A percentile compares a stretch with the other conserved stretches of the same genome.
Evolutionary conservation across 2,329 filamentous ascomycete genomes (phyloP).

Genomic region (Aspergillus sp.): DNA sequence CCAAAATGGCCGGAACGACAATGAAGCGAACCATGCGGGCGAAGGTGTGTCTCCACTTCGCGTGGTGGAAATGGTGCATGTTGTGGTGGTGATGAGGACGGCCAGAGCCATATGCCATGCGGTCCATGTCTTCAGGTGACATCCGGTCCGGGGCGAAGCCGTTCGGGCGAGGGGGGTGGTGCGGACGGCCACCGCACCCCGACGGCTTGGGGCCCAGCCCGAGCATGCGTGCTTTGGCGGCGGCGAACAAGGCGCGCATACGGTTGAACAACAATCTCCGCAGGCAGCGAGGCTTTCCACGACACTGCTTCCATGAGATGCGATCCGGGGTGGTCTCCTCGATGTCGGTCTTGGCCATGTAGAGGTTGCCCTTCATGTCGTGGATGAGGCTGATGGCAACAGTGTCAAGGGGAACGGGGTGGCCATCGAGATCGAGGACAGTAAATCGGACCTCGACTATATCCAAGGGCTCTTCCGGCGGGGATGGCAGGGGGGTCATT

Average conservation of each 20-base stretch:
- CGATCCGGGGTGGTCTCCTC: conserved; percentile 36
- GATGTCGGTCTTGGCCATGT: conserved; percentile 36
- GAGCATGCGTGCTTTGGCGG: conserved; percentile 36
- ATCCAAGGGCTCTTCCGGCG: conserved; percentile 31
- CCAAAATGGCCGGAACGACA: conserved; percentile 45
- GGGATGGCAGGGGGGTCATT: conserved; percentile 29
- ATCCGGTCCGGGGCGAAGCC: conserved; percentile 11
- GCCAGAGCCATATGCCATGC: conserved; percentile 14
- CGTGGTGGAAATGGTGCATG: conserved; percentile 30
- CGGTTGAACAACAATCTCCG: conserved; percentile 38
- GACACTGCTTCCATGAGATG: conserved; percentile 43
- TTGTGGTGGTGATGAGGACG: conserved; percentile 26
- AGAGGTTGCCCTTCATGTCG: conserved; percentile 32
- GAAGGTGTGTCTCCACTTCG: conserved; percentile 38
- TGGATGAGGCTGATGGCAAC: conserved; percentile 40
- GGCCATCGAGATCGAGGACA: conserved; percentile 42
- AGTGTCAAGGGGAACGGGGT: conserved; percentile 45
- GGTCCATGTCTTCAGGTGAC: conserved; percentile 3
- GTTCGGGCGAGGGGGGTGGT: conserved; percentile 7
- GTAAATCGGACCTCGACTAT: conserved; percentile 43
- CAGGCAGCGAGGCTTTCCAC: conserved; percentile 38
- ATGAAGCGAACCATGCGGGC: conserved; percentile 43
- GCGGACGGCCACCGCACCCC: conserved; percentile 25
- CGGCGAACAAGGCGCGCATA: conserved; percentile 36
- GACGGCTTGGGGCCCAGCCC: conserved; percentile 27